phyloP scores from a whole-genome alignment of 2,329 filamentous ascomycete genomes.

The Tolypocladium ophioglossoides region DNA sequence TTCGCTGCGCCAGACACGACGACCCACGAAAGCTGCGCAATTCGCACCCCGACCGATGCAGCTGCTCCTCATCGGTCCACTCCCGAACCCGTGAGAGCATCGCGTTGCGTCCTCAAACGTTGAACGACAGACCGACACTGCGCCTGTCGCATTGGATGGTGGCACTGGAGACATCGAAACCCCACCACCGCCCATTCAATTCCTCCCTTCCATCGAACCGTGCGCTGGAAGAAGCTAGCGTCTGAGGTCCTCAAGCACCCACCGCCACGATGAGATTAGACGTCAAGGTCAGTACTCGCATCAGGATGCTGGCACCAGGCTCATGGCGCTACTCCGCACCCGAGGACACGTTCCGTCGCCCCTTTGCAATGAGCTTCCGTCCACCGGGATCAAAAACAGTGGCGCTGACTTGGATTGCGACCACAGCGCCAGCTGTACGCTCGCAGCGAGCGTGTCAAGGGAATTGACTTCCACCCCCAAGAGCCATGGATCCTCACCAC shows the following conservation, averaged over 20 bases:
- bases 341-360: not conserved
- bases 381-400: not conserved
- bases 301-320: not conserved
- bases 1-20: not conserved
- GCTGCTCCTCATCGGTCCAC: not conserved
- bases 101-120: not conserved
- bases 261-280: conserved; percentile 28
- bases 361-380: not conserved
- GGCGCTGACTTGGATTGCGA: conserved; percentile 1
- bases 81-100: not conserved
- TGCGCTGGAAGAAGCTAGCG: not conserved
- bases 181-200: conserved; percentile 1
- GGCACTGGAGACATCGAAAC: not conserved
- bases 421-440: conserved; percentile 43
- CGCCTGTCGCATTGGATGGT: conserved; percentile 1
- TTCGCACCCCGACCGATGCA: not conserved
- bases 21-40: not conserved
- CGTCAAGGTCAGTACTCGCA: conserved; percentile 25
- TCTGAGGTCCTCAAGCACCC: not conserved
- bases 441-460: conserved; percentile 91
- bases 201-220: not conserved
- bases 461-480: conserved; percentile 92
- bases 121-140: not conserved
- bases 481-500: conserved; percentile 97
- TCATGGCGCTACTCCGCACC: not conserved